These are phyloP conservation scores for Colletotrichum lentis DNA, from an alignment of 2,329 filamentous ascomycete species.

Conservation along the genomic window DNA sequence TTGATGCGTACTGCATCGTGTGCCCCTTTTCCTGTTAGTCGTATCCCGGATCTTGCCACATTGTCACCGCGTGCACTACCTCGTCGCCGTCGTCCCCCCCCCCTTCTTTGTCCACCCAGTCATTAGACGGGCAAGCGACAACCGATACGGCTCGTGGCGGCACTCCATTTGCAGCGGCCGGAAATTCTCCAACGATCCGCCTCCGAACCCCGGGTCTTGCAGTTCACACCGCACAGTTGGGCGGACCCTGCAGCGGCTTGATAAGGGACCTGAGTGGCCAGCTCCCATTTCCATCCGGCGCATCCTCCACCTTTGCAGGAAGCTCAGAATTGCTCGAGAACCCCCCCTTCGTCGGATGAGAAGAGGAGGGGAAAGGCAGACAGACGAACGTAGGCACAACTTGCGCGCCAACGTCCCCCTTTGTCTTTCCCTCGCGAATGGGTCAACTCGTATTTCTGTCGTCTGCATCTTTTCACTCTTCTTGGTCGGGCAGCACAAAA, in stretches of 20 bases:
- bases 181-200: slow-evolving; percentile 1
- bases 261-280: slow-evolving; percentile 25
- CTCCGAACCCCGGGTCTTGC: slow-evolving; percentile 17
- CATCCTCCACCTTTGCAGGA: slow-evolving; percentile 11
- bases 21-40: neutral
- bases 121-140: neutral
- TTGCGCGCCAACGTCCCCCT: slow-evolving; percentile 13
- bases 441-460: neutral
- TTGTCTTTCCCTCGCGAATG: neutral
- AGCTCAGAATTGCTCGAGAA: slow-evolving; percentile 3
- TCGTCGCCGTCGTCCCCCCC: neutral
- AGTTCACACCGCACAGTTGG: slow-evolving; percentile 30
- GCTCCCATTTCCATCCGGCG: neutral
- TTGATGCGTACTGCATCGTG: slow-evolving; percentile 2
- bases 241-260: slow-evolving; percentile 31
- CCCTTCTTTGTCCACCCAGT: too few relatives aligned
- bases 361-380: neutral
- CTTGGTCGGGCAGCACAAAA: neutral
- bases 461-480: neutral
- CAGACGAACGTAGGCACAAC: neutral
- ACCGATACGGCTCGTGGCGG: neutral
- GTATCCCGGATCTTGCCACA: too few relatives aligned
- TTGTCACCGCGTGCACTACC: neutral
- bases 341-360: slow-evolving; percentile 6
- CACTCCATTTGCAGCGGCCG: neutral